Evolutionary conservation across 331 rosid species (phyloP), one percentile per base, ranked within the genome.

Genomic region (Quercus tomentella): DNA sequence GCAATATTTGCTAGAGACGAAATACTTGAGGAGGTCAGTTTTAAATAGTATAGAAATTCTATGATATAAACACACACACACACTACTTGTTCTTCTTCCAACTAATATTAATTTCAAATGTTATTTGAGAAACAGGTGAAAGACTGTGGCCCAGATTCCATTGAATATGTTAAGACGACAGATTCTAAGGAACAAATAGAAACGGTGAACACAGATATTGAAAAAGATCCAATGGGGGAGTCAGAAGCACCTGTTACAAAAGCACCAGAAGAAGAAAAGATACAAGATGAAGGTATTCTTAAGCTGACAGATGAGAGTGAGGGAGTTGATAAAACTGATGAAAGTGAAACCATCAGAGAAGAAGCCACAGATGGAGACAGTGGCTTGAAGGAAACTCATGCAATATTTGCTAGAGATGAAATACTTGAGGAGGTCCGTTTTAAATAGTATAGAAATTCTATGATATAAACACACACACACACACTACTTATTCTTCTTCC

Each of bases 101-200:
- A 7, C 3, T 9, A 43, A 43, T 11, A 43, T 43, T 43, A 43
- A 43, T 43, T 54, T 20, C 5, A 25, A 74, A 61, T 11, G 11
- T 26, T n/a, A 51, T 49, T 20, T 70, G 21, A 28, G 22, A 74
- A 70, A 65, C 57, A 85, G 89, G 86, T 82, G 74, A 66, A 72
- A 82, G 77, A 75, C 22, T 37, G 43, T 22, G 55, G 52, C 30
- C 1, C 5, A 33, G 33, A 23, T 57, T 15, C 62, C 61, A 22
- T 2, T 35, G 58, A 76, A 66, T 31, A 71, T 33, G 28, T 56
- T 8, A 56, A 75, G 62, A 79, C 57, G 55, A 62, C 54, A 33
- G 62, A 70, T 5, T 74, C 78, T 57, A 56, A 26, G 12, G 77
- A 78, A 72, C 54, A 30, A 2, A 75, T 5, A 74, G 78, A 11